A percentile compares a stretch with the other conserved stretches of the same genome.
phyloP scores from a whole-genome alignment of 1,284 basidiomycete genomes.

The Coniferiporia weirii region DNA sequence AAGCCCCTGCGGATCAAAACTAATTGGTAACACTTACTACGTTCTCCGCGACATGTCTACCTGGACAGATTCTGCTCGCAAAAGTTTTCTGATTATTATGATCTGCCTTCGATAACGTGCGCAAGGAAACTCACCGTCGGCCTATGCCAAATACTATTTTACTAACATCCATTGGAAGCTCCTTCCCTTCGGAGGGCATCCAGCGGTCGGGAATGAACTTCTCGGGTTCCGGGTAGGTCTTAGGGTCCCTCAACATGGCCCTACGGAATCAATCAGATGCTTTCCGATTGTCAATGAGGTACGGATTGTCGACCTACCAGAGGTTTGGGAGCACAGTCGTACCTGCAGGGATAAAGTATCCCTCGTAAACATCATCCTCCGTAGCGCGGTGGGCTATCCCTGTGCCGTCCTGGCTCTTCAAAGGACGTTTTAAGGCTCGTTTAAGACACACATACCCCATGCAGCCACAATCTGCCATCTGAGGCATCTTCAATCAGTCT shows the following conservation, averaged over 20 bases:
- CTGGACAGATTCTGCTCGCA: conserved; percentile 20
- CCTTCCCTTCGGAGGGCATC: background rate
- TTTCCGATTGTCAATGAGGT: background rate
- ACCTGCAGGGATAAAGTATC: conserved; percentile 21
- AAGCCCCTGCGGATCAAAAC: background rate
- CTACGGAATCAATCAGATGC: conserved; percentile 1
- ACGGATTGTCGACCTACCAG: conserved; percentile 20
- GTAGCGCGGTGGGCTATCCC: conserved; percentile 12
- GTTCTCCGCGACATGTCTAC: conserved; percentile 16
- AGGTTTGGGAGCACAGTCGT: conserved; percentile 20
- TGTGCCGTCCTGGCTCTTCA: background rate
- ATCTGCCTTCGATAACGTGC: conserved; percentile 5
- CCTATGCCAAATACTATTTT: conserved; percentile 15
- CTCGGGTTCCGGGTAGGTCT: conserved; percentile 22
- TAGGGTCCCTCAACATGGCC: conserved; percentile 24
- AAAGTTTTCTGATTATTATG: background rate
- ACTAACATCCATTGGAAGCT: background rate
- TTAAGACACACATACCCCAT: background rate
- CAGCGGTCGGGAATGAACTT: conserved; percentile 25
- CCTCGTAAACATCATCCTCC: conserved; percentile 20
- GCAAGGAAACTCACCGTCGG: conserved; percentile 5
- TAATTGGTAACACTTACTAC: conserved; percentile 1
- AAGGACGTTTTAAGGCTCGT: background rate
- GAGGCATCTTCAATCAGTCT: background rate
- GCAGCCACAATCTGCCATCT: background rate